Evolutionary conservation across 495 filamentous ascomycete species (phyloP), one percentile per base, ranked within the genome.

Genomic region (Filosporella fistucella): DNA sequence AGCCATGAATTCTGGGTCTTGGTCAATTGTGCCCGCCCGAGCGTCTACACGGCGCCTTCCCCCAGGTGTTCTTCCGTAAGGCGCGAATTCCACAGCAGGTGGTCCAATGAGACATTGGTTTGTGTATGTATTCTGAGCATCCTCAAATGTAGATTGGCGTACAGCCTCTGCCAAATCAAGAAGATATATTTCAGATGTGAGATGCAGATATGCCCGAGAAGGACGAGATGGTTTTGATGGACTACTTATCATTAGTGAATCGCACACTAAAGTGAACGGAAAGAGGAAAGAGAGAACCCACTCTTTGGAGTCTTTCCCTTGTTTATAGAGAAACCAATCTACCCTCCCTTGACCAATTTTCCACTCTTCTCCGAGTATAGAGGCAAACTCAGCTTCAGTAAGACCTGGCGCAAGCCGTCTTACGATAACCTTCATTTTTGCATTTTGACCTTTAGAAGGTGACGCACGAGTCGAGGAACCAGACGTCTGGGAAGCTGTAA

Each of bases 1-100:
- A 17, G 78, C 78, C 66, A 95, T 94, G 54, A 97, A 97, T 47
- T 97, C 93, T 0, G 85, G 80, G 61, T 98, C 93, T 57, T 91
- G 89, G 55, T 98, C 93, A 48, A 98, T 96, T 4, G 88, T 94
- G 34, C 94, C 93, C 62, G 95, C 88, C 3, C 91, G 82, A 48
- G 78, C 78, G 72, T 98, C 93, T 37, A 78, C 77, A 18, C 88
- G 82, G 29, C 72, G 71, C 56, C 75, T 83, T 49, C 82, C 85
- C 6, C 72, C 72, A 13, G 94, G 89, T 0, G 85, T 75, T 54
- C 88, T 86, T 41, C 86, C 84, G 63, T 89, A 93, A 2, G 85
- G 78, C 20, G 93, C 79, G 58, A 88, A 85, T 58, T 96, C 91
- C 12, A 95, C 68, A 9, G 74, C 70, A 0, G 90, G 90, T 13